Base-by-base conservation (phyloP, 805 yeast genomes). In the Lipomyces spencermartinsiae region DNA sequence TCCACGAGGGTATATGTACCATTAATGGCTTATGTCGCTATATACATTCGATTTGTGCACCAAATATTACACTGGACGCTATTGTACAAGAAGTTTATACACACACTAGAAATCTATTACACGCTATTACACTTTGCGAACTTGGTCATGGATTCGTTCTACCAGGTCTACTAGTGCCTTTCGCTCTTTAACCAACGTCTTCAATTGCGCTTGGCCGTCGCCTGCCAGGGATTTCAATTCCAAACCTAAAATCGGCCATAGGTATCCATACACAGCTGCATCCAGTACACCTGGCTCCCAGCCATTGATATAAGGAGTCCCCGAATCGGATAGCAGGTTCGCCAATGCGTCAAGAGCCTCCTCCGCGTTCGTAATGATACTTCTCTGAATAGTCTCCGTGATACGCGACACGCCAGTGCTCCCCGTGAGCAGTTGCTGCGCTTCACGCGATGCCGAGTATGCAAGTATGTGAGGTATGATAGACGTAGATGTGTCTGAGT, bases 291-390 rank as follows among this genome's bases (percentile, higher is more conserved):
- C 67, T 4, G 71, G 66, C 35, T 8, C 12, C 25, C 33, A 62
- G 10, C 64, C 64, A 9, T 54, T 16, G 7, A 62, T 34, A 34
- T 54, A 58, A 4, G 22, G 56, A 25, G 39, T 19, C 3, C 37
- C 46, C 22, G 46, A 12, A 14, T 56, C 63, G 6, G 7, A 25
- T 1, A 66, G 25, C 12, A 68, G 22, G 14, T 35, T 63, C 10
- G 53, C 61, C 16, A 68, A 19, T 8, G 71, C 71, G 33, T 68
- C 67, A n/a, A 68, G 62, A 1, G 71, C 71, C 34, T 66, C 69
- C 19, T 61, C 66, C n/a, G 68, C 68, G 10, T 57, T 55, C n/a
- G 58, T 55, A 10, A 63, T 19, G 9, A 66, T 46, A 5, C 39
- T 19, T 8, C 9, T 31, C 56, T 65, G 46, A 39, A 49, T 35